Conservation (phyloP, 768 basidiomycete genomes). For the Rhodotorula graminis region DNA sequence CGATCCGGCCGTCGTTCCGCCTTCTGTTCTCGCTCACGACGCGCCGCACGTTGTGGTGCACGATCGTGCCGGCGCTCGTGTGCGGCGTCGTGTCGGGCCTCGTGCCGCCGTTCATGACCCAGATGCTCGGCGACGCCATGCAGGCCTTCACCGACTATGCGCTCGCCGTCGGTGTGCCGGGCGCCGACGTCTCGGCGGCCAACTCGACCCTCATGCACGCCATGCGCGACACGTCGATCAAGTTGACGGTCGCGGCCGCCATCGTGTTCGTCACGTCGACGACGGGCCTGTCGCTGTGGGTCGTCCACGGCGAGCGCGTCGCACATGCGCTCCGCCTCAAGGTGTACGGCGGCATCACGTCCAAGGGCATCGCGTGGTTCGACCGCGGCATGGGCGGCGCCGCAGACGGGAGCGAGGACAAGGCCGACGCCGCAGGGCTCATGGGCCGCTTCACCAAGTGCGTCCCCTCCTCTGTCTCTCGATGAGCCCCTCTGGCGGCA, state of each 20-base stretch:
- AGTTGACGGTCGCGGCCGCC: constrained; percentile 57
- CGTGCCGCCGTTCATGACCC: constrained; percentile 80
- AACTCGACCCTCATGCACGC: constrained; percentile 19
- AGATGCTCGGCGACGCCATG: constrained; percentile 71
- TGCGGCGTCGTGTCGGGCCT: constrained; percentile 63
- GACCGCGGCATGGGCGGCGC: constrained; percentile 62
- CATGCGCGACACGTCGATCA: constrained; percentile 43
- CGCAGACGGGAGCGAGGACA: constrained; percentile 51
- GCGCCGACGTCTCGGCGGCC: constrained; percentile 15
- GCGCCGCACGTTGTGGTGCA: background rate
- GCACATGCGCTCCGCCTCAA: constrained; percentile 61
- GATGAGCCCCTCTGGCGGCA: no score
- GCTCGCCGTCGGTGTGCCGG: constrained; percentile 41
- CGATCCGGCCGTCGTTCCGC: constrained; percentile 8
- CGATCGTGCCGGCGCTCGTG: constrained; percentile 57
- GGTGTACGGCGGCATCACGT: constrained; percentile 65
- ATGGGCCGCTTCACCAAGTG: constrained; percentile 90
- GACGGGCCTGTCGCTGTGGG: constrained; percentile 66
- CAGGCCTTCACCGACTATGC: constrained; percentile 64
- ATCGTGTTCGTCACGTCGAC: constrained; percentile 67
- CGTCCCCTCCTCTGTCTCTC: constrained; percentile 38
- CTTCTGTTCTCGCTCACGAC: constrained; percentile 34
- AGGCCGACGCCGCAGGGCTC: constrained; percentile 70
- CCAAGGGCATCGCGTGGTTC: constrained; percentile 83
- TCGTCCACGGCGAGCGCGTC: constrained; percentile 77